Percentiles rank a stretch among this genome's conserved stretches.
Evolutionary conservation across 2,329 filamentous ascomycete genomes (phyloP).

Genomic region (Cordyceps cateniannulata): DNA sequence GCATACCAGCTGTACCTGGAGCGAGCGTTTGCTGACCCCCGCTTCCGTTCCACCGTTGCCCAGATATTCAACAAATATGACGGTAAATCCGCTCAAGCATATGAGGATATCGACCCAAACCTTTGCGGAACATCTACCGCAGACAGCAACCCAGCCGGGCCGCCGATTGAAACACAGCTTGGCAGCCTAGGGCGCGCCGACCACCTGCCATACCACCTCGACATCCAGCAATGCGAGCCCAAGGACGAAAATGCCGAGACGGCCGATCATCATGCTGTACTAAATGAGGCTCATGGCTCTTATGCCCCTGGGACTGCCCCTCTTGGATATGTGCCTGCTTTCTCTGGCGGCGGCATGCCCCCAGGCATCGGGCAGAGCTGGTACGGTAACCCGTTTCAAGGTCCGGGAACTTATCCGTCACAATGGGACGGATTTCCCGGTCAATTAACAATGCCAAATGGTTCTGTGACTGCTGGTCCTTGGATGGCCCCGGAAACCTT

Average conservation of each 20-base stretch:
- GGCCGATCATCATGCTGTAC: not conserved
- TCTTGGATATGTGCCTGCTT: not conserved
- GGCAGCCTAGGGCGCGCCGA: not conserved
- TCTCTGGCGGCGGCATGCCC: not conserved
- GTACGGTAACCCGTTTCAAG: slow-evolving; percentile 4
- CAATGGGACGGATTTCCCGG: not conserved
- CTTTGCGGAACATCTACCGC: not conserved
- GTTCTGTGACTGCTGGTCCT: not conserved
- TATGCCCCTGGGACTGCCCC: not conserved
- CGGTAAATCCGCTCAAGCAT: slow-evolving; percentile 41
- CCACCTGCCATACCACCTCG: not conserved
- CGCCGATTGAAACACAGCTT: not conserved
- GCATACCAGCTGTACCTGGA: slow-evolving; percentile 53
- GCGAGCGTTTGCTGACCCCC: slow-evolving; percentile 59
- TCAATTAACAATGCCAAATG: not conserved
- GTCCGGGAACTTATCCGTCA: not conserved
- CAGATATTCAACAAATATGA: slow-evolving; percentile 85
- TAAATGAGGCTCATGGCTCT: not conserved
- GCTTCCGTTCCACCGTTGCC: slow-evolving; percentile 79
- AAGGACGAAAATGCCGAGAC: not conserved
- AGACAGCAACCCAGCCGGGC: not conserved
- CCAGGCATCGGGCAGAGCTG: not conserved
- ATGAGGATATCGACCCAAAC: not conserved
- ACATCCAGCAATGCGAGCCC: not conserved
- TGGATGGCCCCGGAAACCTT: not conserved